Evolutionary conservation across 139 green algal species (phyloP), one percentile per base, ranked within the genome.

Genomic region (Coelastrella sp.): DNA sequence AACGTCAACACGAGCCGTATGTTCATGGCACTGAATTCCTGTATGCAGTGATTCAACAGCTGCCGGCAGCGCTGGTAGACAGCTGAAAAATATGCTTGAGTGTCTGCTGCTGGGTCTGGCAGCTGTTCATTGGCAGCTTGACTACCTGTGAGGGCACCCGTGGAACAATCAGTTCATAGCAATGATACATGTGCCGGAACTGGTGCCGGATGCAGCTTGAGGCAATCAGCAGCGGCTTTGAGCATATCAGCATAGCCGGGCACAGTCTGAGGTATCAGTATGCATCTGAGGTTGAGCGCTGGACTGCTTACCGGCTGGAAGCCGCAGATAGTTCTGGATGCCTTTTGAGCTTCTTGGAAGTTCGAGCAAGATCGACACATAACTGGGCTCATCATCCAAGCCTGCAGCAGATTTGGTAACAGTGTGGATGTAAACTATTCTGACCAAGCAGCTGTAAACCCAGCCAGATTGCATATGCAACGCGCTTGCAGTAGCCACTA

Each of bases 1-100:
- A 56, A n/a, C 80, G 76, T 59, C 59, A 86, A 60, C 60, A 86
- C 32, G 60, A 86, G 59, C 20, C 61, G 16, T n/a, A 86, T 75
- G 80, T 68, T 68, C n/a, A 14, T 60, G 10, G 20, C 60, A 0
- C 61, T 86, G 17, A 86, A 47, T 5, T 5, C 59, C 3, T 66
- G 59, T 11, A 86, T 20, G 60, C 60, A 75, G 6, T 0, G 11
- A 7, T n/a, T 60, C 20, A 75, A 56, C 80, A 86, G 80, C 80
- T 66, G 80, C n/a, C 20, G 80, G 59, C 68, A 56, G 32, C 60
- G 80, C 16, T 59, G 16, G 4, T 57, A 54, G 19, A 86, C 59
- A 59, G 60, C 80, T 20, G 23, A 56, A 22, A 76, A 86, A 22
- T 22, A 76, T 8, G 14, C 80, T 11, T 66, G 8, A n/a, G 20